A percentile compares a stretch with the other conserved stretches of the same genome.
phyloP scores from a whole-genome alignment of 352 stramenopile species.

The Pythium rhizo-oryzae region DNA sequence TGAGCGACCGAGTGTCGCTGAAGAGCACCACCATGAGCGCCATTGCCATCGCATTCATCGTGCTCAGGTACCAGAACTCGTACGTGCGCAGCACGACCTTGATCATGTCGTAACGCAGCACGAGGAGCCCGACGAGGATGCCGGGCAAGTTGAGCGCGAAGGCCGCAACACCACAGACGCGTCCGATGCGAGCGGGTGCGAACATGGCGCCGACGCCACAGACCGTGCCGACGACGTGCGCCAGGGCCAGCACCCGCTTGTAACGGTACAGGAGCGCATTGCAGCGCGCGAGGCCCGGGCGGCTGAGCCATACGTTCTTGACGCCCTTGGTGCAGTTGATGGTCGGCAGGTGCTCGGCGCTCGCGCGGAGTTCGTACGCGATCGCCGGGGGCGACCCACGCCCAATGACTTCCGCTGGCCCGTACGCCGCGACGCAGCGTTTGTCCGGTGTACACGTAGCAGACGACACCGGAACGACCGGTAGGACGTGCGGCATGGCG shows the following conservation, averaged over 20 bases:
- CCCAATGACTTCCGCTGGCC: too few species aligned
- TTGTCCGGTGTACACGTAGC: not conserved
- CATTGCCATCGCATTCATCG: slow-evolving; percentile 23
- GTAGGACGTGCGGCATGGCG: not conserved
- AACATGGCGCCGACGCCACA: slow-evolving; percentile 4
- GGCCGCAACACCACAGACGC: not conserved
- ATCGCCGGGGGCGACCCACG: not conserved
- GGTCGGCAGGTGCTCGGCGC: slow-evolving; percentile 4
- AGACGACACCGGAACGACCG: too few species aligned
- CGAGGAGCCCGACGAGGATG: not conserved
- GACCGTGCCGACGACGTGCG: not conserved
- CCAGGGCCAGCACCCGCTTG: slow-evolving; percentile 6
- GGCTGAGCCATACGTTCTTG: slow-evolving; percentile 20
- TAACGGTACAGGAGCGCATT: slow-evolving; percentile 5
- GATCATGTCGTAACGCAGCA: not conserved
- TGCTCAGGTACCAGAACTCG: slow-evolving; percentile 38
- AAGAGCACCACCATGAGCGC: slow-evolving; percentile 20
- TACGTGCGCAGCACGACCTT: slow-evolving; percentile 21
- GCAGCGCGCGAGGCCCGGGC: slow-evolving; percentile 1
- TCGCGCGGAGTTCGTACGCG: slow-evolving; percentile 10
- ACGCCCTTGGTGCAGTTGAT: slow-evolving; percentile 24
- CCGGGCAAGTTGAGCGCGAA: not conserved
- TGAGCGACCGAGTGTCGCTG: slow-evolving; percentile 9
- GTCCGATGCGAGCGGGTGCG: not conserved
- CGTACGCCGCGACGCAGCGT: too few species aligned